Base-by-base conservation (phyloP, 1,139 yeast genomes). In the Magnusiomyces suaveolens region DNA sequence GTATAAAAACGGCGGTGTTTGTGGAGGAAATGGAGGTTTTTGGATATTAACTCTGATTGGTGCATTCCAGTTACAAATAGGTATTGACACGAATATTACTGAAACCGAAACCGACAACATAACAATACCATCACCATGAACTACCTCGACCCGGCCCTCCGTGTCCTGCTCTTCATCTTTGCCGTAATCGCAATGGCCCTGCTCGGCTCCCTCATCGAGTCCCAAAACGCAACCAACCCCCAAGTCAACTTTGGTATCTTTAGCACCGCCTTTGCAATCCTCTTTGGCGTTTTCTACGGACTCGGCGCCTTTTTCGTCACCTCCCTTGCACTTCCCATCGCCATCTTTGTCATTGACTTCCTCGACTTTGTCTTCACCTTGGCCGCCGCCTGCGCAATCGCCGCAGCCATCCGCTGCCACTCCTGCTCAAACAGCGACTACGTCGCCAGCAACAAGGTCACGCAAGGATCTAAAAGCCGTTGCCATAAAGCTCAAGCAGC, bases 401-500 rank as follows among this genome's bases (percentile, higher is more conserved):
- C 97, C 56, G 95, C 89, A 60, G 94, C 83, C 65, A 83, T 86
- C 69, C 81, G 88, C 72, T 79, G 77, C 60, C 96, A 89, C 79
- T 84, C 95, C 50, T 92, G 98, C 78, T 57, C 74, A 63, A 86
- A 88, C 81, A 62, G 75, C 59, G 62, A 56, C 55, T 89, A 87
- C 78, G 60, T 88, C 62, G 75, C 81, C 63, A 48, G 62, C 63
- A 88, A 90, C 78, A 73, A 72, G 60, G 79, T 89, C 63, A 72
- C 84, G 61, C 90, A 87, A 75, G 95, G 95, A 62, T 77, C 83
- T 49, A 63, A 74, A 29, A 84, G 80, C 65, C 82, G 97, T 78
- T 92, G 98, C 78, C 87, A 97, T 79, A 83, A 87, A 76, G 92
- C 95, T 57, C 97, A 92, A 78, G 95, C 95, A 60, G 75, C 87